Base-by-base conservation (phyloP, 306 rosid genomes). In the Vigna reflexopilosa region DNA sequence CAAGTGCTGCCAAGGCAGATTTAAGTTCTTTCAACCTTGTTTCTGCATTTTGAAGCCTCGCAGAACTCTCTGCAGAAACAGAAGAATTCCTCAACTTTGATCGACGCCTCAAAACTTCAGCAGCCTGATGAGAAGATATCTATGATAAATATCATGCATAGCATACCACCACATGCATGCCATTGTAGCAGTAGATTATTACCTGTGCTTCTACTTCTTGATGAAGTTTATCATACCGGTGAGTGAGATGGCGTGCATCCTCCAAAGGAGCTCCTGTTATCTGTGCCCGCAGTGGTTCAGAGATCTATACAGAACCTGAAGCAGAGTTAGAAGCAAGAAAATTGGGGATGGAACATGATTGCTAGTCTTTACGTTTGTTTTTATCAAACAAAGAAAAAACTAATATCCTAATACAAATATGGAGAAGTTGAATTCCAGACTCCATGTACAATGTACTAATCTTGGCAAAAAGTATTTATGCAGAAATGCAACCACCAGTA, bases 241-340 rank as follows among this genome's bases (percentile, higher is more conserved):
- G 89, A 40, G 97, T 80, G 75, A 94, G 91, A 83, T 94, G 97
- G 28, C 98, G 95, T 73, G 98, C 98, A 87, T 92, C 98, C 82
- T 94, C 98, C 80, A 94, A 82, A 78, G 98, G 98, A 80, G 98
- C 96, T 77, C 95, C 97, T 5, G 87, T 89, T 83, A 94, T 88
- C 83, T 89, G 97, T 57, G 96, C 88, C 72, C 93, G 87, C 78
- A 94, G 81, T 57, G 98, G 93, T 82, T 94, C 92, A 75, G 91
- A 81, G 58, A 90, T 93, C 98, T 94, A 88, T 66, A 85, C 72
- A 87, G 81, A 82, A 79, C 81, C 92, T 89, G 88, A 84, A 77
- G 81, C 82, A 87, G 73, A 70, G 78, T 89, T 90, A 88, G 83
- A 83, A 85, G 79, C 72, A 73, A 61, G 80, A 52, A 75, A 64